Conservation (phyloP, 495 filamentous ascomycete genomes). For the Aspergillus heteromorphus region DNA sequence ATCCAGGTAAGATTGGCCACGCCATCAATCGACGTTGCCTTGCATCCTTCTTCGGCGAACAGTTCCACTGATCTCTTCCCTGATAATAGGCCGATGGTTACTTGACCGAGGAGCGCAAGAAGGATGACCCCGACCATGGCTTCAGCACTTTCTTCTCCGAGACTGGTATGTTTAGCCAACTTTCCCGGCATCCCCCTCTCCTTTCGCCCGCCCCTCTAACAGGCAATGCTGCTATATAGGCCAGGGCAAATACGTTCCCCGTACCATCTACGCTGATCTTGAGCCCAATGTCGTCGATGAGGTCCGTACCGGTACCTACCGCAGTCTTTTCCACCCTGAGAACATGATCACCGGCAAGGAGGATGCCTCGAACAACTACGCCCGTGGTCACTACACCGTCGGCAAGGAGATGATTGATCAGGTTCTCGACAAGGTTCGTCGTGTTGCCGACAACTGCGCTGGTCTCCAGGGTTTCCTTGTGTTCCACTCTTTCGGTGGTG, state of each 20-base stretch:
- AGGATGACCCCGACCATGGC: constrained; percentile 88
- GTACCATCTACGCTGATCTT: constrained; percentile 99
- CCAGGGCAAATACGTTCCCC: constrained; percentile 97
- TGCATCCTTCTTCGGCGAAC: constrained; percentile 2
- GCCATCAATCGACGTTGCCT: constrained; percentile 15
- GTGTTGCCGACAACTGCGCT: constrained; percentile 92
- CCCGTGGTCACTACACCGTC: constrained; percentile 97
- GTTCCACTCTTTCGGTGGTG: constrained; percentile 99
- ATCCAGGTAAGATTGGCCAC: constrained; percentile 71
- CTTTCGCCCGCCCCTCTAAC: constrained; percentile 13
- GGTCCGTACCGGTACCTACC: constrained; percentile 95
- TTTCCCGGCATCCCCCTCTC: constrained; percentile 2
- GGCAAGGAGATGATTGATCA: constrained; percentile 98
- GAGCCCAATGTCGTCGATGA: constrained; percentile 99
- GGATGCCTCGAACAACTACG: constrained; percentile 99
- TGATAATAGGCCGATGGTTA: constrained; percentile 85
- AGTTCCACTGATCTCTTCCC: constrained; percentile 14
- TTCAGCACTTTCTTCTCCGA: constrained; percentile 99
- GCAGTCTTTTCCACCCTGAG: constrained; percentile 94
- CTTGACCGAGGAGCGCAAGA: constrained; percentile 97
- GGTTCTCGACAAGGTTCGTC: constrained; percentile 93
- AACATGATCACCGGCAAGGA: constrained; percentile 99
- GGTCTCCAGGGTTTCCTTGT: constrained; percentile 98
- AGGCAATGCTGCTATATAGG: constrained; percentile 45
- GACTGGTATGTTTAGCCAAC: constrained; percentile 62